Evolutionary conservation across 1,284 basidiomycete species (phyloP), one percentile per base, ranked within the genome.

Genomic region (Phellopilus nigrolimitatus): DNA sequence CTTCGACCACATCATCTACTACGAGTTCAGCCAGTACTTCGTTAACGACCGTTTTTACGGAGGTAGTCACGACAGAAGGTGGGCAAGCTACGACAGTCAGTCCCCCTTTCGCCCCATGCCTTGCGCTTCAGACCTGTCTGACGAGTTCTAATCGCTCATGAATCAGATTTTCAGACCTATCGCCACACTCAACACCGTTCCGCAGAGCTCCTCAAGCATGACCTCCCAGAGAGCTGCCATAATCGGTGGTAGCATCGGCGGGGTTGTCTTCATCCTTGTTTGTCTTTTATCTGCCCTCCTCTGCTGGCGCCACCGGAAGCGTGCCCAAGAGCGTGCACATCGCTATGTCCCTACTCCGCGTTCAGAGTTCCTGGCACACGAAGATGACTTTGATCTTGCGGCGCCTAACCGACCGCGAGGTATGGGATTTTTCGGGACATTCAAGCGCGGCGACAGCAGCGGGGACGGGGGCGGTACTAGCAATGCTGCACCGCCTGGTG

Each of bases 231-330:
- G 69, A 40, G 70, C 70, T 0, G 67, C 68, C 43, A 65, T 77
- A 54, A 76, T 80, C 34, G 71, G 69, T 0, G 78, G 77, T 6
- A 63, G 68, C 3, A 68, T 71, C 15, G 77, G 72, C n/a, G 74
- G 66, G 12, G 64, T 68, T 5, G 66, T 34, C 25, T 48, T 78
- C 24, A 61, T 72, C 49, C 53, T 74, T 43, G 38, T 69, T 13
- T 45, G 50, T 31, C 63, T 73, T 31, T 66, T 68, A 4, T 56
- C 71, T 27, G 55, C 74, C 19, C 71, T 78, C 56, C 68, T 66
- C 56, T 65, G 68, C 43, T 69, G 68, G 30, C 67, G 73, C 3
- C 70, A 71, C 54, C 66, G 66, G 30, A 71, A 57, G 72, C 73
- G 53, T 65, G 66, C 54, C 60, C 64, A 40, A 65, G 66, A 60